Base-by-base conservation (phyloP, 495 filamentous ascomycete genomes). In the Acidiella bohemica region DNA sequence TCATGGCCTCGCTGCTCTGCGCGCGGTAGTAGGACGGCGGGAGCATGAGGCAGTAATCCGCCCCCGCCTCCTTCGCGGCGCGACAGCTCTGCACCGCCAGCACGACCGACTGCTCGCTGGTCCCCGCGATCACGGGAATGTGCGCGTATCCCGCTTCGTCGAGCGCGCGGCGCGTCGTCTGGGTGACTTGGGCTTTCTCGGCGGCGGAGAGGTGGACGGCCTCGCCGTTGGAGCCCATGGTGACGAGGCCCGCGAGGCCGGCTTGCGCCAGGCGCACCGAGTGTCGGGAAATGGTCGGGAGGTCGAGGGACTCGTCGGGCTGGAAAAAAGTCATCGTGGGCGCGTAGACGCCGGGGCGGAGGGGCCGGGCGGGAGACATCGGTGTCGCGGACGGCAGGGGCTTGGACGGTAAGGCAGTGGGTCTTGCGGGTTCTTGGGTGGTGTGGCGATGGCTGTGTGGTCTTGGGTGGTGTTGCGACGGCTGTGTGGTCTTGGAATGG, bases 321-420 rank as follows among this genome's bases (percentile, higher is more conserved):
- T 87, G 68, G 65, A 93, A 92, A 63, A 93, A 90, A 46, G 84
- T 90, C 74, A 87, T 84, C 22, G 81, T 88, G 14, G 85, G 85
- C 44, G 81, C 80, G 60, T 90, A 92, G 57, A 87, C 85, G 54
- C 85, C 85, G 49, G 78, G 77, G 11, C 80, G 81, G 35, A 92
- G 76, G 46, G 81, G 72, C 9, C 44, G 54, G n/a, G n/a, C n/a
- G n/a, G n/a, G n/a, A n/a, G n/a, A n/a, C n/a, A n/a, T n/a, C n/a
- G n/a, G n/a, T n/a, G n/a, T n/a, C n/a, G n/a, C n/a, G n/a, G n/a
- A n/a, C n/a, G n/a, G n/a, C n/a, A n/a, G n/a, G n/a, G n/a, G n/a
- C n/a, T n/a, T n/a, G n/a, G n/a, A n/a, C n/a, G n/a, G n/a, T n/a
- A n/a, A n/a, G n/a, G n/a, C n/a, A n/a, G n/a, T n/a, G n/a, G n/a